Conservation (phyloP, 441 rosid species). For the Omphalea diandra region DNA sequence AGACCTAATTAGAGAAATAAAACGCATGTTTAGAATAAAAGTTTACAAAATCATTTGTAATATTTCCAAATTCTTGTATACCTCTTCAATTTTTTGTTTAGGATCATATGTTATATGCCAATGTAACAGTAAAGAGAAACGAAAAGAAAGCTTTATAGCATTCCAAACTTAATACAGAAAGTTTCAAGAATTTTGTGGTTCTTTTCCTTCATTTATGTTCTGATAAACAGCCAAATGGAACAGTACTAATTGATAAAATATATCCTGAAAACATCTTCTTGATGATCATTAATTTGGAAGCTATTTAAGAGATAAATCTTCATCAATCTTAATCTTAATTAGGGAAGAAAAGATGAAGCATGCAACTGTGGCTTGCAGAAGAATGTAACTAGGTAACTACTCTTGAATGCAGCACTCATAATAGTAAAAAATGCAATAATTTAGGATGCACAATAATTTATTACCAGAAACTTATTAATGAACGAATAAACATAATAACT, state of each 20-base stretch:
- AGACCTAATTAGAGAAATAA: constrained; percentile 38
- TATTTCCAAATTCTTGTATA: background rate
- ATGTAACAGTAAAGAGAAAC: background rate
- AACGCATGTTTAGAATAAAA: background rate
- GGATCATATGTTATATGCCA: background rate
- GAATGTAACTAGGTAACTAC: too few species aligned
- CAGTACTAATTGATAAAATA: background rate
- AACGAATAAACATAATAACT: background rate
- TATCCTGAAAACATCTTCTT: background rate
- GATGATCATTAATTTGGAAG: background rate
- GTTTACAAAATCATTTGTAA: background rate
- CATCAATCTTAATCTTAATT: background rate
- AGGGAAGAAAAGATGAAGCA: background rate
- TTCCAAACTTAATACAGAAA: background rate
- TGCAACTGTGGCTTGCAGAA: too few species aligned
- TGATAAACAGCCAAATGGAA: background rate
- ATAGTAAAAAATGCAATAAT: too few species aligned
- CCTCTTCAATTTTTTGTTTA: background rate
- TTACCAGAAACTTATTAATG: too few species aligned
- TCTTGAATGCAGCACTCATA: too few species aligned
- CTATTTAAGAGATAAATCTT: background rate
- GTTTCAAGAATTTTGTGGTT: too few species aligned
- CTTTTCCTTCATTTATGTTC: background rate
- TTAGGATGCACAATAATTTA: too few species aligned
- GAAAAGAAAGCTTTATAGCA: background rate